These are phyloP conservation scores for Ophiosphaerella narmari DNA, from an alignment of 2,329 filamentous ascomycete genomes.

Conservation along the genomic window DNA sequence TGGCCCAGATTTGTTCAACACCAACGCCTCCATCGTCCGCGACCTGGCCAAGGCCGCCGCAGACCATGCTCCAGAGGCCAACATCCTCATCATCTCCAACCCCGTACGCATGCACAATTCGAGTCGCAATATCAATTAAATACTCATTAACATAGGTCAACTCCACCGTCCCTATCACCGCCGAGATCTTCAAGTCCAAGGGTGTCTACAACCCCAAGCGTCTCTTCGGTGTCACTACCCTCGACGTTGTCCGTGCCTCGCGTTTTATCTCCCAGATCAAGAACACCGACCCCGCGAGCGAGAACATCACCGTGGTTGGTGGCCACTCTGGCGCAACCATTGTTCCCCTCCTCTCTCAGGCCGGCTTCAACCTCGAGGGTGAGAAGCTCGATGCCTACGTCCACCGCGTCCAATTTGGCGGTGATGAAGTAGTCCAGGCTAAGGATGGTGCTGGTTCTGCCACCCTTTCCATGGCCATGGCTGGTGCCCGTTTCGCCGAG, in stretches of 20 bases:
- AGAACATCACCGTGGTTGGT: slow-evolving; percentile 95
- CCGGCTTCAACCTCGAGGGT: slow-evolving; percentile 82
- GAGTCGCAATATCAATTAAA: not conserved
- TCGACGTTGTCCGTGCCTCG: slow-evolving; percentile 96
- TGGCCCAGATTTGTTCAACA: slow-evolving; percentile 93
- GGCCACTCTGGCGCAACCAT: slow-evolving; percentile 99
- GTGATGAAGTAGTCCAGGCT: slow-evolving; percentile 98
- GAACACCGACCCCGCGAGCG: slow-evolving; percentile 83
- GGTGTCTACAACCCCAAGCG: slow-evolving; percentile 99
- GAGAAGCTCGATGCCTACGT: slow-evolving; percentile 76
- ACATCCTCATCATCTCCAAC: slow-evolving; percentile 97
- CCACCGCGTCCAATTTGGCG: slow-evolving; percentile 96
- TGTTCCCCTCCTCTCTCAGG: slow-evolving; percentile 95
- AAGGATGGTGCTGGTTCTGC: slow-evolving; percentile 97
- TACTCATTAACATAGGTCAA: slow-evolving; percentile 66
- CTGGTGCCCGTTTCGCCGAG: slow-evolving; percentile 84
- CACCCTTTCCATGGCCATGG: slow-evolving; percentile 98
- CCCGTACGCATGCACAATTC: slow-evolving; percentile 60
- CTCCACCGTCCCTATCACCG: slow-evolving; percentile 97
- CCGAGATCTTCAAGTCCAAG: slow-evolving; percentile 93
- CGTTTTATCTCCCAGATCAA: slow-evolving; percentile 98
- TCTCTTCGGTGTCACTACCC: slow-evolving; percentile 98
- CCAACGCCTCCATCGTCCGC: slow-evolving; percentile 98
- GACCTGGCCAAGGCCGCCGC: slow-evolving; percentile 96
- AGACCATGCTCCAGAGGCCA: slow-evolving; percentile 85